Base-by-base conservation (phyloP, 1,139 yeast genomes). In the Eremothecium gossypii region DNA sequence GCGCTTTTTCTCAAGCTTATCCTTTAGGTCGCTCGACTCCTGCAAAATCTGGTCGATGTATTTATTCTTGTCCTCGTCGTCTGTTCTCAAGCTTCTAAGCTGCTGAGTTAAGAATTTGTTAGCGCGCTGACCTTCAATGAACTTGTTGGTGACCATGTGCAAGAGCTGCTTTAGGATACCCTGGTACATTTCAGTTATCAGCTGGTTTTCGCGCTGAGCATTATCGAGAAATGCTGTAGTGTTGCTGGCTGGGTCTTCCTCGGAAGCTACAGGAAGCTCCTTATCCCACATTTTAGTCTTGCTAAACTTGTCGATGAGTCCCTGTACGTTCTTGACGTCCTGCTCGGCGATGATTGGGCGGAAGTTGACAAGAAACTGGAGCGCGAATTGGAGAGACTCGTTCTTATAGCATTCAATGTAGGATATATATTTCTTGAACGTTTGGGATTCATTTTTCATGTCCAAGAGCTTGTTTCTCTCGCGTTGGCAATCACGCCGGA, bases 331-430 rank as follows among this genome's bases (percentile, higher is more conserved):
- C 23, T 41, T 39, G 27, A 53, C 27, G 7, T 49, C 44, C n/a
- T 50, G 44, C 11, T 48, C 48, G 17, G 44, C 43, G 13, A 54
- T 46, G 35, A 47, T 48, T 12, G 45, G 44, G n/a, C 50, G 42
- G 37, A 50, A 54, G 14, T 50, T 43, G 30, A 48, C 44, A 51
- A 54, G 47, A 27, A 54, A 38, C 38, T 55, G 54, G n/a, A 55
- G 49, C 50, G 54, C 49, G 36, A 54, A 54, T 27, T 51, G 57
- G 26, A 54, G 32, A 7, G 58, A 47, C 31, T 49, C 49, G 5
- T 40, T 36, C 35, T 49, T 51, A 39, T 47, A 52, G 32, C 51
- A 46, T 10, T 48, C 51, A 4, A 47, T 43, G n/a, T 49, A 34
- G 20, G 49, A 49, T 7, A 49, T 27, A 30, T 48, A 49, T 14